Evolutionary conservation across 106 monocot genomes (phyloP).

Genomic region (Dendrobium chrysotoxum): DNA sequence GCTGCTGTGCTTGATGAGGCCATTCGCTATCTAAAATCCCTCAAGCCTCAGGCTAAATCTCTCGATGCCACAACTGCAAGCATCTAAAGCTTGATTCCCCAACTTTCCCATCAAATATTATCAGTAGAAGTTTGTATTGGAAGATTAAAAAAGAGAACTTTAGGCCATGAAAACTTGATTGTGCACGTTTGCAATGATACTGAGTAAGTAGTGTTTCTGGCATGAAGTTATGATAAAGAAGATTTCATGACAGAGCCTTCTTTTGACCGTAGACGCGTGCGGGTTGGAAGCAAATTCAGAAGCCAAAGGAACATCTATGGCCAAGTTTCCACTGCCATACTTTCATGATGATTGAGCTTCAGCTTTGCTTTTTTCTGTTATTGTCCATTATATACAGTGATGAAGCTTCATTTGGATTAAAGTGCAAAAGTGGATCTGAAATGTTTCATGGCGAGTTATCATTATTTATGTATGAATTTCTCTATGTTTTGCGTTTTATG

Average conservation of each 20-base stretch:
- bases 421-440: too few relatives aligned
- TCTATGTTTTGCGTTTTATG: too few relatives aligned
- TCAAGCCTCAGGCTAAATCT: slow-evolving; percentile 41
- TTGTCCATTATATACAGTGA: too few relatives aligned
- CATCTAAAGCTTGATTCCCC: not conserved
- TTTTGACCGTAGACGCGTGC: not conserved
- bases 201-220: not conserved
- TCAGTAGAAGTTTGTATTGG: not conserved
- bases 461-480: too few relatives aligned
- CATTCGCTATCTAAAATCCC: slow-evolving; percentile 56
- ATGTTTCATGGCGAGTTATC: too few relatives aligned
- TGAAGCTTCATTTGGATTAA: too few relatives aligned
- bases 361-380: too few relatives aligned
- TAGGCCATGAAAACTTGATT: not conserved
- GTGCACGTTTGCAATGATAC: too few relatives aligned
- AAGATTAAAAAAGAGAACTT: not conserved
- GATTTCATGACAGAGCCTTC: not conserved
- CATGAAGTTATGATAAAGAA: not conserved
- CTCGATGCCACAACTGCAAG: slow-evolving; percentile 9
- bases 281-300: not conserved
- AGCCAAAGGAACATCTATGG: too few relatives aligned
- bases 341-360: too few relatives aligned
- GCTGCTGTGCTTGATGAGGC: slow-evolving; percentile 62
- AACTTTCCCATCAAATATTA: not conserved
- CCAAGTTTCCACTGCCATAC: too few relatives aligned